Percentiles rank a stretch among this genome's conserved stretches.
phyloP scores from a whole-genome alignment of 2,329 filamentous ascomycete species.

The Niveomyces coronatus region DNA sequence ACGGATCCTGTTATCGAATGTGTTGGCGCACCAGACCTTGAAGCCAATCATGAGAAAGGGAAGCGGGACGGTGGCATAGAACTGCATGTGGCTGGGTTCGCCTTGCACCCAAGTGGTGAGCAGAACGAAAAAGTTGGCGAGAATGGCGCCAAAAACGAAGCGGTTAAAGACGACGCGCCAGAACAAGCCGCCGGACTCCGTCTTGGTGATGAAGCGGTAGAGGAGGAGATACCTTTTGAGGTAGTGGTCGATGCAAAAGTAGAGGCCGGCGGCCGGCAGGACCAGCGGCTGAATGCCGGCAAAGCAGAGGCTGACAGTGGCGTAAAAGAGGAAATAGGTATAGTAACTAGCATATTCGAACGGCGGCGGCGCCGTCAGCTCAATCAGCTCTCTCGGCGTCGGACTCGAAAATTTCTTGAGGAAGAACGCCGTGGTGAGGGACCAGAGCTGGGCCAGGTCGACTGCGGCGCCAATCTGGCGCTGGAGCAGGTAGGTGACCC shows the following conservation, averaged over 20 bases:
- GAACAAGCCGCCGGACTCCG: conserved; percentile 84
- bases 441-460: conserved; percentile 83
- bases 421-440: conserved; percentile 74
- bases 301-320: conserved; percentile 80
- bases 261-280: conserved; percentile 75
- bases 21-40: conserved; percentile 70
- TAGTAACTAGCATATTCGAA: conserved; percentile 97
- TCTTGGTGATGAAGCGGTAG: conserved; percentile 95
- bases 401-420: conserved; percentile 75
- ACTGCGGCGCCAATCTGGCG: conserved; percentile 88
- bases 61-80: conserved; percentile 61
- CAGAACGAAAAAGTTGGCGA: conserved; percentile 71
- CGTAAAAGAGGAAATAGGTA: conserved; percentile 95
- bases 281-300: conserved; percentile 78
- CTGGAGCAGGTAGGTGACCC: conserved; percentile 89
- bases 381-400: conserved; percentile 83
- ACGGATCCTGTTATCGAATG: conserved; percentile 69
- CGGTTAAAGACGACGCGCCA: conserved; percentile 92
- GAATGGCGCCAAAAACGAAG: conserved; percentile 69
- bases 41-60: conserved; percentile 71
- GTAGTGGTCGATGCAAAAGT: conserved; percentile 78
- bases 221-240: conserved; percentile 92
- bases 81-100: conserved; percentile 46
- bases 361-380: conserved; percentile 79
- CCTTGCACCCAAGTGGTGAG: conserved; percentile 64